Conservation (phyloP, 2,329 filamentous ascomycete genomes). For the Aspergillus proliferans region DNA sequence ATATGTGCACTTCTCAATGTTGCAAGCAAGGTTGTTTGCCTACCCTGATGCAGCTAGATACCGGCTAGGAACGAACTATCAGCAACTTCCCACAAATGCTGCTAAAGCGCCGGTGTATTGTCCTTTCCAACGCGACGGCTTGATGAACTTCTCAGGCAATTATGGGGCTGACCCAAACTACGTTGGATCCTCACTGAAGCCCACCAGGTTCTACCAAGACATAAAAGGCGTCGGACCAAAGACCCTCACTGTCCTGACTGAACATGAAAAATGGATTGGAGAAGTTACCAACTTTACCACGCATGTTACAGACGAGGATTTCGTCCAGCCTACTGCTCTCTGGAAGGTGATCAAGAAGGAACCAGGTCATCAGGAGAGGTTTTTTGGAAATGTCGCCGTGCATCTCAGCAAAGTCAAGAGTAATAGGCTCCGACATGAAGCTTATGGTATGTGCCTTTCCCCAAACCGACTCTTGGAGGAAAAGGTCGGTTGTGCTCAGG, state of each 20-base stretch:
- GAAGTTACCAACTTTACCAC: constrained; percentile 17
- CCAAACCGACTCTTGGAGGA: too few species aligned
- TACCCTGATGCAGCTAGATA: constrained; percentile 51
- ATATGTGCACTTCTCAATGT: constrained; percentile 31
- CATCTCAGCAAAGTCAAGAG: constrained; percentile 1
- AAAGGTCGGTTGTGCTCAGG: too few species aligned
- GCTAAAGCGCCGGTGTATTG: constrained; percentile 34
- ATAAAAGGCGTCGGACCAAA: neutral
- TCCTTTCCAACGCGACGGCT: constrained; percentile 46
- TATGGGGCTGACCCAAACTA: constrained; percentile 57
- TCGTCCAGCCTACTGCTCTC: constrained; percentile 23
- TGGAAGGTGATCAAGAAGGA: constrained; percentile 27
- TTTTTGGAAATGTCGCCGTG: constrained; percentile 19
- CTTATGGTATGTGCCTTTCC: constrained; percentile 20
- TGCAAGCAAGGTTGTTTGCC: constrained; percentile 56
- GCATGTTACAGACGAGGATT: constrained; percentile 21
- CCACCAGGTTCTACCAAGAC: constrained; percentile 13
- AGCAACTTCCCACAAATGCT: constrained; percentile 37
- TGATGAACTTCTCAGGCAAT: constrained; percentile 43
- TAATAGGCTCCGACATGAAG: constrained; percentile 8
- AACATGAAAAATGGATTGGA: constrained; percentile 25
- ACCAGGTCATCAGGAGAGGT: constrained; percentile 27
- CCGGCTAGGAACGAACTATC: constrained; percentile 38
- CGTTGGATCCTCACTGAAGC: constrained; percentile 23
- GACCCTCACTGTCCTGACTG: constrained; percentile 17